Percentiles rank a stretch among this genome's conserved stretches.
Evolutionary conservation across 306 rosid genomes (phyloP).

Genomic region (Vigna mungo): DNA sequence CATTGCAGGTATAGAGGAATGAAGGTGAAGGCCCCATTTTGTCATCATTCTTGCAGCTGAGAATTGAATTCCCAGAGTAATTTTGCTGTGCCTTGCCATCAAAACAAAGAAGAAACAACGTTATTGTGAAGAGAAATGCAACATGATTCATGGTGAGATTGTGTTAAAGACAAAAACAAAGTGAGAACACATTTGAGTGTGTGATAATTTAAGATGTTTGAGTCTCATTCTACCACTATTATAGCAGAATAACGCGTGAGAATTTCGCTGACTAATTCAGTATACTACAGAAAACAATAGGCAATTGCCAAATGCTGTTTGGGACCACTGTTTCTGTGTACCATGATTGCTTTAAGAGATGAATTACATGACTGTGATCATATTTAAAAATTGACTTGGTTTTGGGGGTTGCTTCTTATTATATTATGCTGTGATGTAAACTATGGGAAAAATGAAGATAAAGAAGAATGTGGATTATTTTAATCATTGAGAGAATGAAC

Average conservation of each 20-base stretch:
- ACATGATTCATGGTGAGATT: constrained; percentile 30
- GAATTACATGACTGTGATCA: neutral
- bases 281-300: constrained; percentile 4
- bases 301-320: neutral
- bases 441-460: neutral
- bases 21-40: constrained; percentile 52
- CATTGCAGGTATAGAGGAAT: constrained; percentile 68
- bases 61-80: constrained; percentile 49
- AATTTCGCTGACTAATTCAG: constrained; percentile 21
- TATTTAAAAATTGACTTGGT: constrained; percentile 34
- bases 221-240: neutral
- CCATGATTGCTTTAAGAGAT: constrained; percentile 23
- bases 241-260: constrained; percentile 35
- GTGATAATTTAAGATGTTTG: neutral
- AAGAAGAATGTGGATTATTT: constrained; percentile 10
- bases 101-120: constrained; percentile 2
- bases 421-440: neutral
- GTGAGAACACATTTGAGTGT: constrained; percentile 20
- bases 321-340: constrained; percentile 28
- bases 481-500: neutral
- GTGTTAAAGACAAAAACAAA: neutral
- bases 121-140: constrained; percentile 19
- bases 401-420: constrained; percentile 16
- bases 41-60: constrained; percentile 40
- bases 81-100: constrained; percentile 50